Percentiles rank a stretch among this genome's conserved stretches.
Conservation (phyloP, 805 yeast genomes). For the Saturnispora bothae region DNA sequence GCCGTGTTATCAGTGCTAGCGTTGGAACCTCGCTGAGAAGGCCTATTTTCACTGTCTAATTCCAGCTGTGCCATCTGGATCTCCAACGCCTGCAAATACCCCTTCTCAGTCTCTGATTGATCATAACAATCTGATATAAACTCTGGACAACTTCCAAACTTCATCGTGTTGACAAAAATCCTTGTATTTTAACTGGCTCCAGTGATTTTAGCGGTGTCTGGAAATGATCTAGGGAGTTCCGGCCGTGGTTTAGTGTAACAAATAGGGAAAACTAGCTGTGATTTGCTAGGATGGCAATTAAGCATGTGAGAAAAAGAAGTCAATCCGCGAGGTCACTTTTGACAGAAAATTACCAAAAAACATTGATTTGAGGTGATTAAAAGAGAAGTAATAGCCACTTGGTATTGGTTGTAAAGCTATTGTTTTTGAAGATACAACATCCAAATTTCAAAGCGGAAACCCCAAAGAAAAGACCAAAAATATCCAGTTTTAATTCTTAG, state of each 20-base stretch:
- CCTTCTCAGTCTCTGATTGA: background rate
- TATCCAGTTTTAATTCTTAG: background rate
- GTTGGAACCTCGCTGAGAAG: slow-evolving; percentile 4
- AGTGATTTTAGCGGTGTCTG: too few relatives aligned
- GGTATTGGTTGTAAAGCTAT: too few relatives aligned
- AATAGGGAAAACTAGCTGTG: background rate
- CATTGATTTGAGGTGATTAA: too few relatives aligned
- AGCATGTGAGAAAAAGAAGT: background rate
- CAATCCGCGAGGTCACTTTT: background rate
- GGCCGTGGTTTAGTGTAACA: too few relatives aligned
- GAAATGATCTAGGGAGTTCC: too few relatives aligned
- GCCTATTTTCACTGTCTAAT: background rate
- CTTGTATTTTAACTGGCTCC: too few relatives aligned
- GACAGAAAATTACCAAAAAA: background rate
- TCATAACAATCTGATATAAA: slow-evolving; percentile 8
- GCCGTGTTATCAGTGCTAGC: slow-evolving; percentile 4
- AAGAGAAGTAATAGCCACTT: too few relatives aligned
- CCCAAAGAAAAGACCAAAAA: too few relatives aligned
- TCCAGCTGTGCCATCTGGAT: background rate
- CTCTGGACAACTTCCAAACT: slow-evolving; percentile 9
- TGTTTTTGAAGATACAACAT: too few relatives aligned
- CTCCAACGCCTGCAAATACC: background rate
- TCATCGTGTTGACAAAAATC: too few relatives aligned
- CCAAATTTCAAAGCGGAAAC: too few relatives aligned
- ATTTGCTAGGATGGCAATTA: too few relatives aligned